Percentiles rank a stretch among this genome's conserved stretches.
Conservation (phyloP, 1,139 yeast species). For the Lodderomyces margitis region DNA sequence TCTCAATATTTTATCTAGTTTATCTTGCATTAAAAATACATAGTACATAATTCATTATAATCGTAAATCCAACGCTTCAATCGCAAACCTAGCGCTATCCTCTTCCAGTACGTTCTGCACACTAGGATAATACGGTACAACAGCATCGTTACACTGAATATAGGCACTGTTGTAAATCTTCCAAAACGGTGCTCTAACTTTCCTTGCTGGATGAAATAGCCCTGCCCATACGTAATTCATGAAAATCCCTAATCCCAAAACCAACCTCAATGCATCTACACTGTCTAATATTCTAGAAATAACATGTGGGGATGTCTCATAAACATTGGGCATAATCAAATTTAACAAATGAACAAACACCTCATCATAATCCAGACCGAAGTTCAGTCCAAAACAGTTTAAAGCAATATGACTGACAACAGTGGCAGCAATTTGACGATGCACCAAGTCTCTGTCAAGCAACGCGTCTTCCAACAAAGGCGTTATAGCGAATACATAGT, state of each 20-base stretch:
- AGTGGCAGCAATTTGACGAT: slow-evolving; percentile 92
- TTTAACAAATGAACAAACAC: slow-evolving; percentile 66
- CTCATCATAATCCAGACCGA: slow-evolving; percentile 69
- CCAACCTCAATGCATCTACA: slow-evolving; percentile 68
- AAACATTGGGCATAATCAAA: slow-evolving; percentile 76
- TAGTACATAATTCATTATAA: slow-evolving; percentile 17
- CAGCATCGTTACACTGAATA: slow-evolving; percentile 67
- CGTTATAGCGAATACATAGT: slow-evolving; percentile 77
- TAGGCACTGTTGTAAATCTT: slow-evolving; percentile 74
- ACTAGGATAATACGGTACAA: slow-evolving; percentile 82
- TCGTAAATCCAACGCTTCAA: slow-evolving; percentile 40
- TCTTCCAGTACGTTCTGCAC: slow-evolving; percentile 22
- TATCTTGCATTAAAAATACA: background rate
- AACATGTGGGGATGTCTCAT: slow-evolving; percentile 94
- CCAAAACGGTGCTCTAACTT: slow-evolving; percentile 88
- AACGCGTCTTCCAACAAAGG: slow-evolving; percentile 89
- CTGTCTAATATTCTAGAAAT: slow-evolving; percentile 80
- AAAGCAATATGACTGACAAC: slow-evolving; percentile 81
- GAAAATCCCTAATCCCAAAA: slow-evolving; percentile 73
- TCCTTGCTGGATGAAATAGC: slow-evolving; percentile 87
- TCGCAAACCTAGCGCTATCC: slow-evolving; percentile 17
- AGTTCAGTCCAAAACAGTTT: slow-evolving; percentile 66
- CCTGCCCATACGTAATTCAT: slow-evolving; percentile 86
- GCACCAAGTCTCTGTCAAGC: slow-evolving; percentile 88
- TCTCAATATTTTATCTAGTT: no score